Conservation (phyloP, 2,329 filamentous ascomycete genomes). For the Scedosporium apiospermum region DNA sequence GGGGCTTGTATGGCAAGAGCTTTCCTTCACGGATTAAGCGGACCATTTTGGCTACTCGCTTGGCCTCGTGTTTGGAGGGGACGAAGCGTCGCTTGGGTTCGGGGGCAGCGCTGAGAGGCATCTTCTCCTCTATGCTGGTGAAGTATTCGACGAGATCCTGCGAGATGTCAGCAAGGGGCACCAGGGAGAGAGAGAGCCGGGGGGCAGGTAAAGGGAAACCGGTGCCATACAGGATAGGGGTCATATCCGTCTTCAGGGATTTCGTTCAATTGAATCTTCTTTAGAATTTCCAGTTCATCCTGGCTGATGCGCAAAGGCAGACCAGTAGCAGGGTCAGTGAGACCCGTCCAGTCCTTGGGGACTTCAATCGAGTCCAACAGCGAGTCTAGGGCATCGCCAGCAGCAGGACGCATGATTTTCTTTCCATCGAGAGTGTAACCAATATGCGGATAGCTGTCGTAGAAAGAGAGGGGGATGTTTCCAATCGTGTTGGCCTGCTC, state of each 20-base stretch:
- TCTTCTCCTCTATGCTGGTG: conserved; percentile 78
- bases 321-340: conserved; percentile 89
- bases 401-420: conserved; percentile 92
- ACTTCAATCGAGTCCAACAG: conserved; percentile 93
- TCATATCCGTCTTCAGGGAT: conserved; percentile 82
- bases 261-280: conserved; percentile 82
- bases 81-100: conserved; percentile 94
- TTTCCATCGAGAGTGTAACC: conserved; percentile 99
- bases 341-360: conserved; percentile 92
- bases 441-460: conserved; percentile 96
- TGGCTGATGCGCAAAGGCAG: conserved; percentile 81
- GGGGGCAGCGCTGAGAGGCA: conserved; percentile 89
- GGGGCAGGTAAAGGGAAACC: neutral
- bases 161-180: neutral
- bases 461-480: conserved; percentile 87
- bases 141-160: conserved; percentile 89
- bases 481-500: conserved; percentile 84
- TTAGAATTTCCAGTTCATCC: conserved; percentile 81
- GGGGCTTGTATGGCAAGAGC: conserved; percentile 81
- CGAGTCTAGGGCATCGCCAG: conserved; percentile 85
- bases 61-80: conserved; percentile 93
- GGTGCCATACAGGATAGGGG: conserved; percentile 64
- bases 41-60: conserved; percentile 94
- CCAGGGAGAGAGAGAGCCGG: no score
- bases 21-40: conserved; percentile 90